Evolutionary conservation across 2,329 filamentous ascomycete species (phyloP), one percentile per base, ranked within the genome.

Genomic region (Penicillium vulpinum): DNA sequence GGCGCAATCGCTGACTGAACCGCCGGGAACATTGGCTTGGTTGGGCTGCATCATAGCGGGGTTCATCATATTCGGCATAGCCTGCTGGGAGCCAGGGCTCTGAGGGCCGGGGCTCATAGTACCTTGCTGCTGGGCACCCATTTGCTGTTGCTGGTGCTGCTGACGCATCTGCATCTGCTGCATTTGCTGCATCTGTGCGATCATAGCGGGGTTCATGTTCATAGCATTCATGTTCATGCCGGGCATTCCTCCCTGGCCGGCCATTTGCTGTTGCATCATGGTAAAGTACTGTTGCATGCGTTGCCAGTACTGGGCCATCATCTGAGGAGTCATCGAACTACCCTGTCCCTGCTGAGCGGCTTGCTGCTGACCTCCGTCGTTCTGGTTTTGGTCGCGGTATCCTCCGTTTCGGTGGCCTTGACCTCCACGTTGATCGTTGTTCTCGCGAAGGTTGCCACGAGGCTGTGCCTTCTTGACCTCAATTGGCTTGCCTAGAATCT

Each of bases 391-490:
- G 48, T 78, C 75, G 26, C 73, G 74, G 56, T 72, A 78, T 38
- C 71, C 68, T 50, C 78, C 75, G 53, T 26, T 35, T 22, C 75
- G 72, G 47, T 72, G 72, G 39, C 73, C 71, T 41, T 75, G 72
- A 36, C 73, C 71, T 40, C 75, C 72, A 38, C 73, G 81, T n/a
- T 85, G 82, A 61, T 75, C 73, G 47, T 96, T 92, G 56, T 96
- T 92, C 64, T 97, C 93, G 54, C 91, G 87, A 73, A 97, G 86
- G 73, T 97, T 97, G 65, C 94, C 93, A 59, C 94, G 85, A 6
- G 94, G 94, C 70, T 99, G 93, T 1, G 94, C 94, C 69, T 96
- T 96, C 81, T 99, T 99, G 52, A 99, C 94, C 74, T 99, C 94
- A 66, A 99, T 97, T 3, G 90, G 88, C 78, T 99, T 99, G 58